Conservation (phyloP, 2,329 filamentous ascomycete genomes). For the Ophiostoma populinum region DNA sequence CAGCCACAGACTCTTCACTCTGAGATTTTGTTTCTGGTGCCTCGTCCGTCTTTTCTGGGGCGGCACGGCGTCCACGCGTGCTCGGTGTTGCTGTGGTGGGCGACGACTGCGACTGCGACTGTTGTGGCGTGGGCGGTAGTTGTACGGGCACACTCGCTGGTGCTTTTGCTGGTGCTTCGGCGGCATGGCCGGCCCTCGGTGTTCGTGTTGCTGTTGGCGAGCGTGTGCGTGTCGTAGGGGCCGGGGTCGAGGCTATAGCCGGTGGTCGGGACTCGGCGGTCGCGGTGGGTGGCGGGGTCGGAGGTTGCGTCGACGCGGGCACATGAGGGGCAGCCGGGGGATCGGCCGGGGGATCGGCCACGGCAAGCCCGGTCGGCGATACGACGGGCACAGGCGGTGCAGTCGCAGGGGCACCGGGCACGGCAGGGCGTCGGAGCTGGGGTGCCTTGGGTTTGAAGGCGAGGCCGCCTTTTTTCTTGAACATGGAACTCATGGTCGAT, state of each 20-base stretch:
- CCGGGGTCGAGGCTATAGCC: background rate
- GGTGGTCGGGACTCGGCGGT: no score
- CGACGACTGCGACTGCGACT: background rate
- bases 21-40: no score
- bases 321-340: background rate
- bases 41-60: no score
- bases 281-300: conserved; percentile 1
- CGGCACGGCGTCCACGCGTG: background rate
- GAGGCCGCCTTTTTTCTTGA: conserved; percentile 49
- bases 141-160: background rate
- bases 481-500: conserved; percentile 21
- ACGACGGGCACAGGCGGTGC: background rate
- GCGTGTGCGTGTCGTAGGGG: background rate
- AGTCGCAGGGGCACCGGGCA: conserved; percentile 24
- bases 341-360: conserved; percentile 24
- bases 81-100: no score
- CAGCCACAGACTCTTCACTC: no score
- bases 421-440: conserved; percentile 25
- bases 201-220: background rate
- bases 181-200: background rate
- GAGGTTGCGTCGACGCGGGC: background rate
- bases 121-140: conserved; percentile 3
- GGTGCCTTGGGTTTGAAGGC: conserved; percentile 57
- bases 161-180: background rate
- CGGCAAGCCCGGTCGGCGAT: no score